phyloP scores from a whole-genome alignment of 1,284 basidiomycete genomes.

The Puccinia novopanici region DNA sequence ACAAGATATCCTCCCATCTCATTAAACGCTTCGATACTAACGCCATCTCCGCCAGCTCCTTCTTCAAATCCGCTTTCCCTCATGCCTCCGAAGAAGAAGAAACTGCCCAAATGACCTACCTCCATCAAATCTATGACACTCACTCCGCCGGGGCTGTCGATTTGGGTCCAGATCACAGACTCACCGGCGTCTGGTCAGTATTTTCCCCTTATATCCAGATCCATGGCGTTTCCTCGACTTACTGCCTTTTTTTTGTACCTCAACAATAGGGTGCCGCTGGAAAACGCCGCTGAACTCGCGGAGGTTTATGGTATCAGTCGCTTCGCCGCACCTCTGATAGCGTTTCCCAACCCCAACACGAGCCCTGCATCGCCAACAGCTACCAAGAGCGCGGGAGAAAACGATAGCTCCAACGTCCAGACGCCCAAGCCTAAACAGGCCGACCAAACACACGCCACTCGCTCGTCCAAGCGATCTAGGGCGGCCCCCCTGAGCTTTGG shows the following conservation, averaged over 20 bases:
- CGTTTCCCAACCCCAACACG: constrained; percentile 14
- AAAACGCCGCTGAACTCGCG: constrained; percentile 25
- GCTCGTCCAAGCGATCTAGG: constrained; percentile 34
- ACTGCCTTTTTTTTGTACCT: neutral
- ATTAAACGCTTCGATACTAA: constrained; percentile 93
- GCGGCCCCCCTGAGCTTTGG: constrained; percentile 22
- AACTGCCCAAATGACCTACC: constrained; percentile 73
- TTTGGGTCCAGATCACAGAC: constrained; percentile 15
- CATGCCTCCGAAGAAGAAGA: constrained; percentile 77
- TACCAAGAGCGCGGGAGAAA: neutral
- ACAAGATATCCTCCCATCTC: constrained; percentile 62
- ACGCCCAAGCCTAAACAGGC: constrained; percentile 1
- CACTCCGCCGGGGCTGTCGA: constrained; percentile 18
- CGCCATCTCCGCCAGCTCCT: constrained; percentile 90
- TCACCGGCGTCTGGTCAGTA: constrained; percentile 40
- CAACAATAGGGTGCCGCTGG: constrained; percentile 34
- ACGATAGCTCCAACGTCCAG: neutral
- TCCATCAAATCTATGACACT: constrained; percentile 32
- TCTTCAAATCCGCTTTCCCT: constrained; percentile 97
- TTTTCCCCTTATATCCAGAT: neutral
- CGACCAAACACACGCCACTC: neutral
- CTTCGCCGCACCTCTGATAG: constrained; percentile 30
- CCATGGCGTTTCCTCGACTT: neutral
- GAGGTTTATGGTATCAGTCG: constrained; percentile 24
- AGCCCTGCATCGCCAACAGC: neutral